Percentiles rank a stretch among this genome's conserved stretches.
Evolutionary conservation across 768 basidiomycete species (phyloP).

Genomic region (Calocybe cyanea): DNA sequence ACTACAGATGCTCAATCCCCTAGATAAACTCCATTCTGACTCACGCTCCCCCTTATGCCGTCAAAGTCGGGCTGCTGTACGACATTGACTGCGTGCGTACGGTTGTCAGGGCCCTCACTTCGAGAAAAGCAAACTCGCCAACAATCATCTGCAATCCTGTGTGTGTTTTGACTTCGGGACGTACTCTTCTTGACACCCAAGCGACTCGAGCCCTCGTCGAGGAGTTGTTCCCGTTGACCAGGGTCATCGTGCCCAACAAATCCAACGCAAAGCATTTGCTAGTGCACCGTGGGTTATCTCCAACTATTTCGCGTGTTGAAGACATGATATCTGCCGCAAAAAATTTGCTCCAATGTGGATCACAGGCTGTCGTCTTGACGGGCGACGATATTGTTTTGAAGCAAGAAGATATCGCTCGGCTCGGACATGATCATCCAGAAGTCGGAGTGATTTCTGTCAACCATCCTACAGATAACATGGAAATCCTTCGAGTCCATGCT

Average conservation of each 20-base stretch:
- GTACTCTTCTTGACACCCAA: slow-evolving; percentile 63
- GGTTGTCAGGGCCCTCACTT: slow-evolving; percentile 48
- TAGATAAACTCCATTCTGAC: slow-evolving; percentile 69
- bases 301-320: slow-evolving; percentile 39
- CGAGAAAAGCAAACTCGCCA: slow-evolving; percentile 24
- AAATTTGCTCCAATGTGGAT: slow-evolving; percentile 43
- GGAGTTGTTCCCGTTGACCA: slow-evolving; percentile 68
- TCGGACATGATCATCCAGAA: slow-evolving; percentile 24
- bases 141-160: slow-evolving; percentile 86
- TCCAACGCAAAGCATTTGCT: slow-evolving; percentile 73
- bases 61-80: slow-evolving; percentile 92
- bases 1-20: not conserved
- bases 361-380: slow-evolving; percentile 69
- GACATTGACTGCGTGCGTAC: slow-evolving; percentile 49
- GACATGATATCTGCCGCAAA: slow-evolving; percentile 61
- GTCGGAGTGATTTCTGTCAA: slow-evolving; percentile 42
- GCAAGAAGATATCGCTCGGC: slow-evolving; percentile 37
- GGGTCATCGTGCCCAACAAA: slow-evolving; percentile 82
- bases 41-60: slow-evolving; percentile 66
- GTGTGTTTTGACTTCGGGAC: slow-evolving; percentile 87
- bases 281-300: slow-evolving; percentile 26
- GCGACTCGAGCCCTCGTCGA: slow-evolving; percentile 58
- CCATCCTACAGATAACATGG: slow-evolving; percentile 53
- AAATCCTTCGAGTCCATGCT: slow-evolving; percentile 44
- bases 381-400: slow-evolving; percentile 70